Conservation (phyloP, 805 yeast genomes). For the Wickerhamia fluorescens region DNA sequence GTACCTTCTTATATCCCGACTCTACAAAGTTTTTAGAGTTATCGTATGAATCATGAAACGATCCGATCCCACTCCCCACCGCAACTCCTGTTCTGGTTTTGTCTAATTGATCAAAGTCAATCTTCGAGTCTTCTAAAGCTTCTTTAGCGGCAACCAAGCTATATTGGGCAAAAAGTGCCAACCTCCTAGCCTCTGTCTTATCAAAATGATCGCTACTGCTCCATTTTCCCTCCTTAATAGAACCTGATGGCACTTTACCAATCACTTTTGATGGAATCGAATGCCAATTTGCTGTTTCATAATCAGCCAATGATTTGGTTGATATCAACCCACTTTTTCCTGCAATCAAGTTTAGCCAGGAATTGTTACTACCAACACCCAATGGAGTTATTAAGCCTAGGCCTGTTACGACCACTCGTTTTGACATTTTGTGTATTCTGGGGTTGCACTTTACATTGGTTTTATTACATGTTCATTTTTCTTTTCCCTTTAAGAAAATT, state of each 20-base stretch:
- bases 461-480: too few relatives aligned
- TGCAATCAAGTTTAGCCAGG: slow-evolving; percentile 49
- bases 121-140: slow-evolving; percentile 56
- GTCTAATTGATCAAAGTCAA: slow-evolving; percentile 10
- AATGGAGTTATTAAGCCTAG: slow-evolving; percentile 81
- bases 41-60: slow-evolving; percentile 64
- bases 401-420: slow-evolving; percentile 87
- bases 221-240: slow-evolving; percentile 43
- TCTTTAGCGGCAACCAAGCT: slow-evolving; percentile 71
- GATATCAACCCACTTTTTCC: slow-evolving; percentile 55
- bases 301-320: slow-evolving; percentile 35
- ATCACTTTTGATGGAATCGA: slow-evolving; percentile 66
- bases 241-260: slow-evolving; percentile 61
- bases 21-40: slow-evolving; percentile 46
- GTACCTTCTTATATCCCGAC: slow-evolving; percentile 61
- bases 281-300: slow-evolving; percentile 39
- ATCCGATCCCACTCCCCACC: slow-evolving; percentile 93
- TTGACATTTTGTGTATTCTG: slow-evolving; percentile 1
- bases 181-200: slow-evolving; percentile 47
- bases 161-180: slow-evolving; percentile 70
- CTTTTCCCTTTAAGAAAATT: too few relatives aligned
- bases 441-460: slow-evolving; percentile 1
- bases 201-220: slow-evolving; percentile 42
- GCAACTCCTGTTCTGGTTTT: slow-evolving; percentile 57
- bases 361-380: slow-evolving; percentile 55